Evolutionary conservation across 768 basidiomycete species (phyloP).

Genomic region (Calocybe cyanea): DNA sequence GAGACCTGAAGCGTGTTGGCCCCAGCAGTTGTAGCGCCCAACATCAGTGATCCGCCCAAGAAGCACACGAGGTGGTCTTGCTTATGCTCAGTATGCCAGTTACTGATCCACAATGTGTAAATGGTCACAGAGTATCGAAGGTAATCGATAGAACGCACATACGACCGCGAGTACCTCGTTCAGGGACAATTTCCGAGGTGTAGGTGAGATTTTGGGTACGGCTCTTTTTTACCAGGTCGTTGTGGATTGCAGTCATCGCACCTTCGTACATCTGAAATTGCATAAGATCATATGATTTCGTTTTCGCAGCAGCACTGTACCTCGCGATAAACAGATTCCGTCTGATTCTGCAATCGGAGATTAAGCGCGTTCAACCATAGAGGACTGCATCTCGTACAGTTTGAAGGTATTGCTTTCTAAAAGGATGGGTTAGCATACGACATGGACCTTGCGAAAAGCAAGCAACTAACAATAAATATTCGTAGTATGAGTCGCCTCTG

Average conservation of each 20-base stretch:
- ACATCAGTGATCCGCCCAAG: slow-evolving; percentile 86
- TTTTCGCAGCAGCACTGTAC: slow-evolving; percentile 30
- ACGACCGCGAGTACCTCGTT: slow-evolving; percentile 30
- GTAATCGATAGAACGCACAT: slow-evolving; percentile 23
- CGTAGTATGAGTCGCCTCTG: slow-evolving; percentile 91
- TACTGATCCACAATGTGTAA: slow-evolving; percentile 36
- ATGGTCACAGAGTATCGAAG: neutral
- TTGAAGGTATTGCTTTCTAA: slow-evolving; percentile 81
- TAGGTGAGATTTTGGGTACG: slow-evolving; percentile 56
- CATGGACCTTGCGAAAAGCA: no score
- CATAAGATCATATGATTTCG: neutral
- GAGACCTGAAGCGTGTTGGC: slow-evolving; percentile 48
- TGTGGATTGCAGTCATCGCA: slow-evolving; percentile 79
- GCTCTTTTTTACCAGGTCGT: slow-evolving; percentile 66
- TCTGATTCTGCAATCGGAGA: slow-evolving; percentile 48
- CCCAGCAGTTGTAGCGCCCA: slow-evolving; percentile 74
- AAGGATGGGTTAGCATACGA: neutral
- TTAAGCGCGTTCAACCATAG: neutral
- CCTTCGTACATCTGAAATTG: slow-evolving; percentile 74
- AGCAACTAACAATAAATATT: slow-evolving; percentile 79
- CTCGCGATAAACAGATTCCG: slow-evolving; percentile 74
- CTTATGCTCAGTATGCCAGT: slow-evolving; percentile 73
- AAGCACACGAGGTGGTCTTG: slow-evolving; percentile 98
- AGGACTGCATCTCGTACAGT: slow-evolving; percentile 42
- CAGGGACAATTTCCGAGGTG: slow-evolving; percentile 79